Percentiles rank a stretch among this genome's conserved stretches.
Conservation (phyloP, 2,329 filamentous ascomycete genomes). For the Diaporthe amygdali region DNA sequence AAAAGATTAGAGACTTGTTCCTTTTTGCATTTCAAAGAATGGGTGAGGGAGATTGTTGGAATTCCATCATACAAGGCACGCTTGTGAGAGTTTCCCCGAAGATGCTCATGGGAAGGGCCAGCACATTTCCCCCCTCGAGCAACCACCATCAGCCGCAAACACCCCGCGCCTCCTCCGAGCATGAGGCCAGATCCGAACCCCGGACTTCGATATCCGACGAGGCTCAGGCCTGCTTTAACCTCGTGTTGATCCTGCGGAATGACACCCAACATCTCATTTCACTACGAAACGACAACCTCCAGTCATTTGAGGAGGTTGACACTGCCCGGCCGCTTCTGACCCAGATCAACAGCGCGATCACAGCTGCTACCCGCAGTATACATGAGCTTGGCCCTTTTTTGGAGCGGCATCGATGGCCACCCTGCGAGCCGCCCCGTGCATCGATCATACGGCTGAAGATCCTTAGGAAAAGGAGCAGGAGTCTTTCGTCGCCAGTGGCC, state of each 20-base stretch:
- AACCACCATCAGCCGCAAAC: not conserved
- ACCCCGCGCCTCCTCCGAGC: slow-evolving; percentile 12
- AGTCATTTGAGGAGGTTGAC: slow-evolving; percentile 2
- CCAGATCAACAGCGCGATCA: slow-evolving; percentile 23
- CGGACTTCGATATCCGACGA: slow-evolving; percentile 19
- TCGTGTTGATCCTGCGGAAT: slow-evolving; percentile 22
- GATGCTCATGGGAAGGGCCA: slow-evolving; percentile 13
- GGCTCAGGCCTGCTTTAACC: slow-evolving; percentile 24
- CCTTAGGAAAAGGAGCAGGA: slow-evolving; percentile 12
- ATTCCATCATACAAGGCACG: not conserved
- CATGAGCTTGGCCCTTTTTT: slow-evolving; percentile 25
- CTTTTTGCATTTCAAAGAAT: not conserved
- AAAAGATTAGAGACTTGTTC: not conserved
- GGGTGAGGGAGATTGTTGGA: slow-evolving; percentile 9
- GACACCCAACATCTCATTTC: slow-evolving; percentile 26
- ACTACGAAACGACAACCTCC: slow-evolving; percentile 21
- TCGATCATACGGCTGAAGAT: slow-evolving; percentile 10
- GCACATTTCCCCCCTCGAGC: slow-evolving; percentile 11
- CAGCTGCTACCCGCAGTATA: slow-evolving; percentile 19
- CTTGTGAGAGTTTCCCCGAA: not conserved
- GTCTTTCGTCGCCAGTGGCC: not conserved
- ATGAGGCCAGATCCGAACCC: slow-evolving; percentile 12
- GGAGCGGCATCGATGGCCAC: slow-evolving; percentile 21
- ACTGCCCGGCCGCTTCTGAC: slow-evolving; percentile 12
- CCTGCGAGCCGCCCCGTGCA: not conserved